phyloP scores from a whole-genome alignment of 257 asterid species.

The Nicotiana tabacum region DNA sequence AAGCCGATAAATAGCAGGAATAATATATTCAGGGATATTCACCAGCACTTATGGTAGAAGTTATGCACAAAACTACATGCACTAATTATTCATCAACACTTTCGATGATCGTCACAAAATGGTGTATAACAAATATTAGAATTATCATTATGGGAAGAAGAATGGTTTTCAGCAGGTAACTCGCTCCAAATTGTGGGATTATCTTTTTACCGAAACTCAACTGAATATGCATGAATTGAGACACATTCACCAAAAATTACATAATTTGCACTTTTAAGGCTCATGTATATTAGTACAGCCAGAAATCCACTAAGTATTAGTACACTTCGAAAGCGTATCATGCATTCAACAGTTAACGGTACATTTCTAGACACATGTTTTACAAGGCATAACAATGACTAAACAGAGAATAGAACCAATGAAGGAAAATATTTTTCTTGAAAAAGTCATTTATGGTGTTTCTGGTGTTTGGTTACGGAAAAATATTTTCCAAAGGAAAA shows the following conservation, averaged over 20 bases:
- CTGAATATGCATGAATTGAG: background rate
- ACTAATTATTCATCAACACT: conserved; percentile 3
- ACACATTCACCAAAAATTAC: background rate
- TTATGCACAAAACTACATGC: background rate
- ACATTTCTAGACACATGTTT: background rate
- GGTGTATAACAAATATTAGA: background rate
- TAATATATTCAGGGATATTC: background rate
- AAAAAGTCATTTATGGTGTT: too few species aligned
- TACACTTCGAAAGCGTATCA: background rate
- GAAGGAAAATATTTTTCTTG: too few species aligned
- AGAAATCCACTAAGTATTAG: background rate
- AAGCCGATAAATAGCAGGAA: background rate
- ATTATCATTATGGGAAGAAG: background rate
- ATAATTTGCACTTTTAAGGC: background rate
- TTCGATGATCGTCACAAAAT: background rate
- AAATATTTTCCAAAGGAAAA: too few species aligned
- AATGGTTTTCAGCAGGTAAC: background rate
- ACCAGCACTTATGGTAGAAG: background rate
- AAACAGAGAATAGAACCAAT: background rate
- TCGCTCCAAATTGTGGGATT: background rate
- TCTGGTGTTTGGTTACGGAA: too few species aligned
- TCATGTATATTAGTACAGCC: background rate
- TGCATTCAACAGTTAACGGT: background rate
- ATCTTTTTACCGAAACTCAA: background rate
- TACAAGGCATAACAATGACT: background rate